These are phyloP conservation scores for Mariannaea elegans DNA, from an alignment of 2,329 filamentous ascomycete genomes.

Conservation along the genomic window DNA sequence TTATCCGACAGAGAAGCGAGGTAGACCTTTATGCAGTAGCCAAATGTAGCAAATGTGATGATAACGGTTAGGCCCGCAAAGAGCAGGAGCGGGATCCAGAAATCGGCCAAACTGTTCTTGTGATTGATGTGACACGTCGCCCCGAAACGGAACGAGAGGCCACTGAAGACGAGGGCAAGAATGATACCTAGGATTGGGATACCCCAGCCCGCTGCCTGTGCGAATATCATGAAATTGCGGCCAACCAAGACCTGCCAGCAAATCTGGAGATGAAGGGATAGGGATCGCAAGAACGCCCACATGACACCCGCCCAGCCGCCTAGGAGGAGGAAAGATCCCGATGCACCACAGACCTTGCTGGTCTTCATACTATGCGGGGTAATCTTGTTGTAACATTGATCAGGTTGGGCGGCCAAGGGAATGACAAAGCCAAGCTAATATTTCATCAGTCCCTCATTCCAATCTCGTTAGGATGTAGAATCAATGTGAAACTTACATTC, in stretches of 20 bases:
- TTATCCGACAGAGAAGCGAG: conserved; percentile 82
- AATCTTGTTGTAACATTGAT: conserved; percentile 88
- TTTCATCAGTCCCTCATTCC: conserved; percentile 29
- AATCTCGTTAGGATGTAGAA: not conserved
- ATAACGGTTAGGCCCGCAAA: conserved; percentile 81
- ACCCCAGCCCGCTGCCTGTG: conserved; percentile 84
- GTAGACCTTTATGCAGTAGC: conserved; percentile 95
- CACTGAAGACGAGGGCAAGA: conserved; percentile 82
- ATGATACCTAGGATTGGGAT: conserved; percentile 80
- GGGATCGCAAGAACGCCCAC: conserved; percentile 90
- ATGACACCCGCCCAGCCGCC: conserved; percentile 86
- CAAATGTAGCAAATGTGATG: conserved; percentile 85
- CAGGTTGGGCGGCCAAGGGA: conserved; percentile 78
- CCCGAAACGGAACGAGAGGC: conserved; percentile 94
- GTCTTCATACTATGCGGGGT: conserved; percentile 94
- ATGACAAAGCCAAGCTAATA: conserved; percentile 86
- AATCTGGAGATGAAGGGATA: conserved; percentile 96
- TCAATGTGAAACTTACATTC: conserved; percentile 70
- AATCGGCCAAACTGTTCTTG: conserved; percentile 79
- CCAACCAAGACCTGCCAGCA: conserved; percentile 96
- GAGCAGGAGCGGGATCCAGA: conserved; percentile 89
- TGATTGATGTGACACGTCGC: conserved; percentile 95
- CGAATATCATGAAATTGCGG: conserved; percentile 86
- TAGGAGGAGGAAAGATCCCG: conserved; percentile 84
- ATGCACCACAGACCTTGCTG: conserved; percentile 83